Base-by-base conservation (phyloP, 768 basidiomycete species). In the Lepiota subincarnata region DNA sequence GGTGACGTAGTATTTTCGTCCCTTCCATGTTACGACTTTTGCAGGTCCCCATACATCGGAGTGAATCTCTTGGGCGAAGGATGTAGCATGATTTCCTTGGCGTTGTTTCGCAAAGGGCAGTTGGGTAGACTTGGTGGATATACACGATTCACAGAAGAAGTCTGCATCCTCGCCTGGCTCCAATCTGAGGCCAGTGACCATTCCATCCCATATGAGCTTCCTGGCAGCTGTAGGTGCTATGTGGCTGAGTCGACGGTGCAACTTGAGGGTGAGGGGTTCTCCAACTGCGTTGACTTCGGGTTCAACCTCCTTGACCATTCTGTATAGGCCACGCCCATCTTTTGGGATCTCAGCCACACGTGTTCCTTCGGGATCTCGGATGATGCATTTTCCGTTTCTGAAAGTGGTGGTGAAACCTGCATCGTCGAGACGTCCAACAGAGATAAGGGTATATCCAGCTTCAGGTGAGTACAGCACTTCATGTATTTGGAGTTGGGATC, bases 381-480 rank as follows among this genome's bases (percentile, higher is more conserved):
- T 24, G 14, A 22, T 28, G 11, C 16, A 47, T 22, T 47, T 40
- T 6, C 19, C 14, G 6, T 40, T n/a, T 6, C 54, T 55, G 57
- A 73, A 73, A 2, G 60, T 62, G n/a, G 59, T 44, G 0, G 56
- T 28, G 40, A 64, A 68, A 0, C 73, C 70, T 3, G 38, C 37
- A 0, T 74, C 63, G 45, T 75, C 71, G 7, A 76, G 65, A 26
- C 57, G 36, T 6, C 72, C 70, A 51, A 73, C 60, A 1, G 70
- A 72, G 7, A 73, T 56, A 2, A 74, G 66, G 8, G 71, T 73
- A 55, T 71, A 73, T 4, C 70, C 66, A 11, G 73, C 64, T 18
- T 72, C 68, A 0, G 69, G 70, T 6, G 70, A 64, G 50, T 71
- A 71, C 13, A 73, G 22, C 20, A 20, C 22, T 8, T 28, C 45